phyloP scores from a whole-genome alignment of 768 basidiomycete genomes.

The Stropharia rugosoannulata region DNA sequence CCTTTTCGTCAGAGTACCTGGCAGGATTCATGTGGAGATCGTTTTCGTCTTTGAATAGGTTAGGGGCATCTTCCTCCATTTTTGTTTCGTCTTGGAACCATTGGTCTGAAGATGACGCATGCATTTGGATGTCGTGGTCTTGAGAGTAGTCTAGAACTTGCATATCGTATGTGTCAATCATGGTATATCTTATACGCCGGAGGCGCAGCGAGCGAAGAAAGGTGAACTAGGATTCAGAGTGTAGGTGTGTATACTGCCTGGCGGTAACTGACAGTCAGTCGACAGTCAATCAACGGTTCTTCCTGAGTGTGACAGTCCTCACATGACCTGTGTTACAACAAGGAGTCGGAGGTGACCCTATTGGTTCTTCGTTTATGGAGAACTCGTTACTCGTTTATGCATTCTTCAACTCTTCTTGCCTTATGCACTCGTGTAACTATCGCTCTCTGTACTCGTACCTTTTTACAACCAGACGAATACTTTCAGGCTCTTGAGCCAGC shows the following conservation, averaged over 20 bases:
- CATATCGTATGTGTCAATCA: conserved; percentile 58
- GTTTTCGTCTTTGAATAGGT: conserved; percentile 18
- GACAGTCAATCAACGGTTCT: no score
- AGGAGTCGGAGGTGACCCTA: not conserved
- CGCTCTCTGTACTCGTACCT: conserved; percentile 73
- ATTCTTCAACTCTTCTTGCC: conserved; percentile 27
- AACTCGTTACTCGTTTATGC: not conserved
- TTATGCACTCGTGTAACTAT: conserved; percentile 53
- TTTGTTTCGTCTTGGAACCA: conserved; percentile 53
- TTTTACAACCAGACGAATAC: conserved; percentile 97
- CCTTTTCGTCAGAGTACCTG: conserved; percentile 22
- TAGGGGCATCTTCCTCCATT: conserved; percentile 57
- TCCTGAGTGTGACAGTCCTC: no score
- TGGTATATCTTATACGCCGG: conserved; percentile 22
- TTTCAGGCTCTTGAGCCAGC: conserved; percentile 95
- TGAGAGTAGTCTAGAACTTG: conserved; percentile 62
- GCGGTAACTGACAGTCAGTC: no score
- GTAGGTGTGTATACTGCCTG: not conserved
- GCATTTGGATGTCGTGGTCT: conserved; percentile 64
- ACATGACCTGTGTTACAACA: not conserved
- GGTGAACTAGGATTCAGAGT: not conserved
- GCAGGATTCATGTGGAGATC: conserved; percentile 12
- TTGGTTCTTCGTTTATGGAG: not conserved
- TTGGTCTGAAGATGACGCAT: conserved; percentile 43
- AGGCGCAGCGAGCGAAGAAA: not conserved